Percentiles rank a stretch among this genome's conserved stretches.
Evolutionary conservation across 2,329 filamentous ascomycete genomes (phyloP).

Genomic region (Xylariaceae sp.): DNA sequence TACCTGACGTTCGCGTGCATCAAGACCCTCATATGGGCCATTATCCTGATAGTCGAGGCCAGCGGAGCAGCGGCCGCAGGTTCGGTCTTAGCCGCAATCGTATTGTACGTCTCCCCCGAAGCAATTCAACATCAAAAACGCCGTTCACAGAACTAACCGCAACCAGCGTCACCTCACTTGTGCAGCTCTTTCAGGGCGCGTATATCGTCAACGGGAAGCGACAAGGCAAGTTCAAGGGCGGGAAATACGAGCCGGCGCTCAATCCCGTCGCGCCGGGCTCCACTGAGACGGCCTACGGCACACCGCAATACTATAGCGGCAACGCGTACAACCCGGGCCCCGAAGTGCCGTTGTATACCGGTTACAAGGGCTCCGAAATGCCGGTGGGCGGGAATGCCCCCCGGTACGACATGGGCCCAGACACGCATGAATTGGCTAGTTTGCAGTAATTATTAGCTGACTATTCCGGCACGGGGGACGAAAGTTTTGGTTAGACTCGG

Average conservation of each 20-base stretch:
- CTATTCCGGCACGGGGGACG: no score
- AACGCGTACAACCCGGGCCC: background rate
- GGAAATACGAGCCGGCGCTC: constrained; percentile 21
- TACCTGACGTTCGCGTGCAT: constrained; percentile 25
- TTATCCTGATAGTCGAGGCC: constrained; percentile 22
- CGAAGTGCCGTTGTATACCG: no score
- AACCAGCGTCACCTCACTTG: constrained; percentile 19
- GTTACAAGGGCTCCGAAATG: no score
- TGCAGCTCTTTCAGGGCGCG: constrained; percentile 26
- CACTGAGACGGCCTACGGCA: constrained; percentile 3
- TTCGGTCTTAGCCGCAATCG: background rate
- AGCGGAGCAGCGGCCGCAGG: background rate
- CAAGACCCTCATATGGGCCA: constrained; percentile 24
- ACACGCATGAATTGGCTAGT: no score
- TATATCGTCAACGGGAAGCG: constrained; percentile 27
- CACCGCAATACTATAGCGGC: background rate
- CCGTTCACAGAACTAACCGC: background rate
- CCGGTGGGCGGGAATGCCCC: no score
- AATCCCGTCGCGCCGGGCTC: constrained; percentile 12
- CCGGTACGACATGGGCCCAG: no score
- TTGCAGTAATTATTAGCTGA: no score
- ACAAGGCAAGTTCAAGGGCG: constrained; percentile 21
- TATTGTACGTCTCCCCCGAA: background rate
- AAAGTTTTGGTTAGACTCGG: no score
- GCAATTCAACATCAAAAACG: background rate